Percentiles rank a stretch among this genome's conserved stretches.
Conservation (phyloP, 2,329 filamentous ascomycete species). For the Pseudogymnoascus sp. region DNA sequence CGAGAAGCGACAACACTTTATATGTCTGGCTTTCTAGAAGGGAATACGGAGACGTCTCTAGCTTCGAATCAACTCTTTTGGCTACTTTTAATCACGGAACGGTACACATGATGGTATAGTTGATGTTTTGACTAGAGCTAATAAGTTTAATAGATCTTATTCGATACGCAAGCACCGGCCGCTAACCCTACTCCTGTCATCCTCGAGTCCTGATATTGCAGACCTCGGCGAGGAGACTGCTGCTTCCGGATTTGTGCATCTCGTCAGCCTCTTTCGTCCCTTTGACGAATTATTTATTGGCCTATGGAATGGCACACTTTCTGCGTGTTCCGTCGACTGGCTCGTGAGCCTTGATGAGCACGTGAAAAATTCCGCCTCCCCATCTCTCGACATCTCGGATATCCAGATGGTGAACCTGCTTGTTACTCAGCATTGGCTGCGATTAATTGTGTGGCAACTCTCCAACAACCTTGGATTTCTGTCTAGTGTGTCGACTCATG, state of each 20-base stretch:
- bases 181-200: constrained; percentile 49
- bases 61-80: constrained; percentile 48
- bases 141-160: constrained; percentile 42
- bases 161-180: constrained; percentile 56
- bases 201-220: constrained; percentile 43
- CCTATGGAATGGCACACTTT: constrained; percentile 52
- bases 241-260: constrained; percentile 48
- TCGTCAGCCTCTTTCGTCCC: constrained; percentile 52
- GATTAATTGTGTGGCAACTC: constrained; percentile 64
- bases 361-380: constrained; percentile 37
- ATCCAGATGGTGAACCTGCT: constrained; percentile 62
- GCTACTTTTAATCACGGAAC: constrained; percentile 54
- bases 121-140: not conserved
- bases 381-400: constrained; percentile 37
- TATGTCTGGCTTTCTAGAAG: constrained; percentile 50
- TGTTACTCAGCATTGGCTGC: constrained; percentile 62
- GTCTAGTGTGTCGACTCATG: constrained; percentile 48
- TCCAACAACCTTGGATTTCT: constrained; percentile 58
- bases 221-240: constrained; percentile 43
- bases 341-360: constrained; percentile 39
- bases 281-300: constrained; percentile 56
- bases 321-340: constrained; percentile 30
- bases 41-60: constrained; percentile 42
- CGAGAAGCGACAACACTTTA: constrained; percentile 52
- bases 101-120: constrained; percentile 29